Conservation (phyloP, 805 yeast genomes). For the Saturnispora dispora region DNA sequence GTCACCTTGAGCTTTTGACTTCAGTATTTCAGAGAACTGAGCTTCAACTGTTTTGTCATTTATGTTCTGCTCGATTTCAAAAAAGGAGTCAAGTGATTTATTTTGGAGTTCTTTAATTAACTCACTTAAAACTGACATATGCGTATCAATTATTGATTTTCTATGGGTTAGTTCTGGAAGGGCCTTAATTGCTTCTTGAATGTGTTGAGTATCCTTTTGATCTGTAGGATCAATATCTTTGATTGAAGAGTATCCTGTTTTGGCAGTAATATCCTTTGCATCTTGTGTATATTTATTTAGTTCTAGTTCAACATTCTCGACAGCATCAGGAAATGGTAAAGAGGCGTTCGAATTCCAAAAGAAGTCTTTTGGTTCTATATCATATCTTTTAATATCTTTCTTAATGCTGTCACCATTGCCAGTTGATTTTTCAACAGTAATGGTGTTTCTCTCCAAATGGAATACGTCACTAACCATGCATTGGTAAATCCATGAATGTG, state of each 20-base stretch:
- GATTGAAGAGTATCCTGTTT: conserved; percentile 62
- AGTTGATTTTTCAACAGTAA: conserved; percentile 39
- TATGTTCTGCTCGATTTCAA: conserved; percentile 86
- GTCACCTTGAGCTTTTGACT: conserved; percentile 44
- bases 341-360: conserved; percentile 84
- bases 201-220: conserved; percentile 49
- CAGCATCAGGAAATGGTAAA: conserved; percentile 97
- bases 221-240: conserved; percentile 64
- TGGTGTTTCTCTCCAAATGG: conserved; percentile 71
- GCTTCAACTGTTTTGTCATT: conserved; percentile 49
- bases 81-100: conserved; percentile 81
- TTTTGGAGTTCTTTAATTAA: conserved; percentile 75
- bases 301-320: conserved; percentile 87
- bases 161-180: conserved; percentile 88
- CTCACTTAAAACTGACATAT: conserved; percentile 88
- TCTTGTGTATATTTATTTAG: conserved; percentile 74
- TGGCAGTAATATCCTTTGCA: conserved; percentile 75
- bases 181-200: conserved; percentile 81
- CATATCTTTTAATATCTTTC: conserved; percentile 51
- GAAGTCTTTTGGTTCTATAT: conserved; percentile 86
- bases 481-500: conserved; percentile 97
- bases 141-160: conserved; percentile 86
- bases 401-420: conserved; percentile 29
- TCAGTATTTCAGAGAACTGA: conserved; percentile 52
- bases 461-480: conserved; percentile 93